phyloP scores from a whole-genome alignment of 163 green algal genomes.

The Prototheca wickerhamii region DNA sequence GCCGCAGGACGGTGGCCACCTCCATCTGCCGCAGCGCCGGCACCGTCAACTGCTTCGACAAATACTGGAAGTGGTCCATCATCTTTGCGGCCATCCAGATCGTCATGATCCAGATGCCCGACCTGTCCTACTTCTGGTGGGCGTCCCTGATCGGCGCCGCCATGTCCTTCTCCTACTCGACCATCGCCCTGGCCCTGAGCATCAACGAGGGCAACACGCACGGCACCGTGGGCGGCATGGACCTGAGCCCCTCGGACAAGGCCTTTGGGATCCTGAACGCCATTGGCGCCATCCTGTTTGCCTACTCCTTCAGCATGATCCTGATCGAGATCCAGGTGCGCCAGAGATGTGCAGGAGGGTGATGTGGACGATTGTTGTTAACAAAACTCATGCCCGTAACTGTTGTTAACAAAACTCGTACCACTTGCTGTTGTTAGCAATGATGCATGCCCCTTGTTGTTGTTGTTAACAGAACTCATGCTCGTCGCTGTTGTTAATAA shows the following conservation, averaged over 20 bases:
- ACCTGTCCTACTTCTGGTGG: slow-evolving; percentile 23
- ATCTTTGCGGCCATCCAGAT: background rate
- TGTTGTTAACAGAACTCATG: background rate
- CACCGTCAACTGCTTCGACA: background rate
- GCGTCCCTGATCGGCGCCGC: slow-evolving; percentile 24
- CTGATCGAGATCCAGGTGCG: slow-evolving; percentile 34
- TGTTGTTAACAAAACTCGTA: background rate
- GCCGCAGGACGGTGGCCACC: background rate
- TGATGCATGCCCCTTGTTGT: no score
- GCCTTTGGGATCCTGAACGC: slow-evolving; percentile 19
- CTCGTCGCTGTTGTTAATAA: background rate
- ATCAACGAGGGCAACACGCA: slow-evolving; percentile 1
- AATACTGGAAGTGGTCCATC: background rate
- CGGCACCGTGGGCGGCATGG: background rate
- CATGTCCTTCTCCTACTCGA: slow-evolving; percentile 36
- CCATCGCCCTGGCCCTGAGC: slow-evolving; percentile 28
- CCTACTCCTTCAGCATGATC: slow-evolving; percentile 41
- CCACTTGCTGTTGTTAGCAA: background rate
- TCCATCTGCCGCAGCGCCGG: background rate
- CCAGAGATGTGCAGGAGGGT: background rate
- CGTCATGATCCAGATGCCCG: background rate
- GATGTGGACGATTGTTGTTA: background rate
- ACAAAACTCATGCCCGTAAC: background rate
- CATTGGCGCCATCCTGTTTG: slow-evolving; percentile 22
- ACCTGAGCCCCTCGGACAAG: slow-evolving; percentile 5